These are phyloP conservation scores for Isabelozyma pseudorhagii DNA, from an alignment of 805 yeast species.

Conservation along the genomic window DNA sequence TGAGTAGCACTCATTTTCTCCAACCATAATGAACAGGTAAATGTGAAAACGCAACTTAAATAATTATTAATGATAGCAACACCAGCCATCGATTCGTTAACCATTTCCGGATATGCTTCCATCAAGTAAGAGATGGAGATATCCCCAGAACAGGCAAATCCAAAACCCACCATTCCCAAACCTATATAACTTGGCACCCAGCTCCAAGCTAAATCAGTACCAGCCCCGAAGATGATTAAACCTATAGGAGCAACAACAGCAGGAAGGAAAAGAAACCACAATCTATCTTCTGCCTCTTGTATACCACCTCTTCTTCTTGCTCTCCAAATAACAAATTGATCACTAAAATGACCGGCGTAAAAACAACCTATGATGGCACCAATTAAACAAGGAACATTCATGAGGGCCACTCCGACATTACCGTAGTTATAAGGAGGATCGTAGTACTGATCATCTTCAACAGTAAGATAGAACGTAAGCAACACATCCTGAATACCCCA, in stretches of 20 bases:
- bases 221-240: slow-evolving; percentile 34
- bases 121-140: slow-evolving; percentile 36
- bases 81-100: slow-evolving; percentile 38
- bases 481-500: slow-evolving; percentile 41
- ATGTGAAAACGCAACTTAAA: slow-evolving; percentile 36
- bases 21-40: slow-evolving; percentile 39
- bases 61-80: slow-evolving; percentile 36
- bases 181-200: slow-evolving; percentile 40
- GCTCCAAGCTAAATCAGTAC: slow-evolving; percentile 32
- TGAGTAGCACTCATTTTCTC: slow-evolving; percentile 32
- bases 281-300: slow-evolving; percentile 35
- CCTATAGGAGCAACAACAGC: slow-evolving; percentile 35
- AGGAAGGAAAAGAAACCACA: slow-evolving; percentile 32
- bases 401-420: slow-evolving; percentile 33
- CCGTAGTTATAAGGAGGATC: slow-evolving; percentile 33
- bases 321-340: slow-evolving; percentile 33
- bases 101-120: slow-evolving; percentile 41
- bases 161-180: slow-evolving; percentile 34
- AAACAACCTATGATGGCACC: slow-evolving; percentile 39
- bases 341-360: slow-evolving; percentile 32
- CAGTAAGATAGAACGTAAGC: slow-evolving; percentile 37
- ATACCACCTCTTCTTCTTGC: slow-evolving; percentile 35
- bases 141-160: slow-evolving; percentile 38
- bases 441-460: slow-evolving; percentile 34
- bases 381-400: slow-evolving; percentile 38